Base-by-base conservation (phyloP, 176 grass and related monocot species). In the Saccharum officinarum region DNA sequence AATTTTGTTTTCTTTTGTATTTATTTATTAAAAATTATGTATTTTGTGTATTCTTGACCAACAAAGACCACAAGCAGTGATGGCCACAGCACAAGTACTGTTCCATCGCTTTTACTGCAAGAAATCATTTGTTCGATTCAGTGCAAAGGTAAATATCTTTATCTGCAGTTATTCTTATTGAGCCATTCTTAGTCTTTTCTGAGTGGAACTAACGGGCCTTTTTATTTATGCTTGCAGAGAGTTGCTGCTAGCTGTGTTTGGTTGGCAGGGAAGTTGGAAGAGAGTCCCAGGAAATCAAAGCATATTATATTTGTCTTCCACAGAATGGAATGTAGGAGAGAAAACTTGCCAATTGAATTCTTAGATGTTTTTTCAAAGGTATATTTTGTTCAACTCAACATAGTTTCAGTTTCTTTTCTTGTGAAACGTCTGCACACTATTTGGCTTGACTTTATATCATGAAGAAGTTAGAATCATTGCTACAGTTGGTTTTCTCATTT, bases 91-190 rank as follows among this genome's bases (percentile, higher is more conserved):
- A 11, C 91, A 99, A 78, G 93, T 99, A 60, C 67, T 99, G n/a
- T 96, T 96, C 46, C 97, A 96, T 84, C 91, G 92, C 5, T 99
- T 96, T 88, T 99, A 89, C 80, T 96, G 93, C 84, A 99, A 96
- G 68, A 99, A 99, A 76, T 99, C 93, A 47, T 99, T 99, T 86
- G 91, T 90, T 67, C 72, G 92, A 31, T 98, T 98, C 63, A 98
- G 97, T 76, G 97, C 84, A 44, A 92, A 95, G 85, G 97, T 95
- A 77, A 82, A 67, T 79, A 62, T 67, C 11, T 45, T 71, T n/a
- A 14, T 67, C 17, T 63, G 39, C 63, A 61, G 20, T 67, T 82
- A 61, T 55, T 71, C 13, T 45, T 2, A 12, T 80, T 28, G 25
- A 74, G 61, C 20, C 50, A 71, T 80, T 80, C 57, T 61, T 80